Evolutionary conservation across 2,329 filamentous ascomycete species (phyloP).

Genomic region (Neofusicoccum laricinum): DNA sequence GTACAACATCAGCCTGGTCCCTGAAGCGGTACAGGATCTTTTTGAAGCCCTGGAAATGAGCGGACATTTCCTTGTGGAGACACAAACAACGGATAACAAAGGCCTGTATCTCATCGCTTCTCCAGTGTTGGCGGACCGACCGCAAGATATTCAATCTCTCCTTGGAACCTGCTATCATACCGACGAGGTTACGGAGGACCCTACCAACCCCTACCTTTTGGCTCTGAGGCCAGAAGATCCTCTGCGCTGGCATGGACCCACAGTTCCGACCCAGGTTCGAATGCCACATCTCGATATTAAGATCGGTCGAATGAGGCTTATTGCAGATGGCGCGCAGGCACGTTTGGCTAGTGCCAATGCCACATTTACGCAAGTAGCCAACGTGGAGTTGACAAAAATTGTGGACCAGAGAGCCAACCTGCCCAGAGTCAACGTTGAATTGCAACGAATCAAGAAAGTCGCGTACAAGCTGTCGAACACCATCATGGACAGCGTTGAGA

Average conservation of each 20-base stretch:
- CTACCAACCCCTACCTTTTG: constrained; percentile 77
- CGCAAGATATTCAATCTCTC: constrained; percentile 80
- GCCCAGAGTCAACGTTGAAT: constrained; percentile 82
- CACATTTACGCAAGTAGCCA: constrained; percentile 73
- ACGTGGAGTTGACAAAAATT: constrained; percentile 80
- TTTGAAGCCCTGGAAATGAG: constrained; percentile 77
- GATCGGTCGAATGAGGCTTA: constrained; percentile 77
- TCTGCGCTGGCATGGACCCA: constrained; percentile 77
- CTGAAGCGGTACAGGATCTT: constrained; percentile 68
- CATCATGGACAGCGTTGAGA: constrained; percentile 98
- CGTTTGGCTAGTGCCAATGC: constrained; percentile 75
- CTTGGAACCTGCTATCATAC: constrained; percentile 75
- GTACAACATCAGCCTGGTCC: constrained; percentile 77
- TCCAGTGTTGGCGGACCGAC: constrained; percentile 69
- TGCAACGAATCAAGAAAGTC: constrained; percentile 93
- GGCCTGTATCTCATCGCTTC: constrained; percentile 84
- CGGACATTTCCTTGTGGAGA: constrained; percentile 81
- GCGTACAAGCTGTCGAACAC: constrained; percentile 95
- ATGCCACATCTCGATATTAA: constrained; percentile 83
- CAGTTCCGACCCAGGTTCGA: constrained; percentile 67
- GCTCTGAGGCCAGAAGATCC: constrained; percentile 78
- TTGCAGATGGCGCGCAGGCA: constrained; percentile 81
- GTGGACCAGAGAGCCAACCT: constrained; percentile 93
- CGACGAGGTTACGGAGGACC: constrained; percentile 67
- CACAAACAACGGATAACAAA: constrained; percentile 58